A percentile compares a stretch with the other conserved stretches of the same genome.
Conservation (phyloP, 371 early-diverging fungal species). For the Mortierella polycephala region DNA sequence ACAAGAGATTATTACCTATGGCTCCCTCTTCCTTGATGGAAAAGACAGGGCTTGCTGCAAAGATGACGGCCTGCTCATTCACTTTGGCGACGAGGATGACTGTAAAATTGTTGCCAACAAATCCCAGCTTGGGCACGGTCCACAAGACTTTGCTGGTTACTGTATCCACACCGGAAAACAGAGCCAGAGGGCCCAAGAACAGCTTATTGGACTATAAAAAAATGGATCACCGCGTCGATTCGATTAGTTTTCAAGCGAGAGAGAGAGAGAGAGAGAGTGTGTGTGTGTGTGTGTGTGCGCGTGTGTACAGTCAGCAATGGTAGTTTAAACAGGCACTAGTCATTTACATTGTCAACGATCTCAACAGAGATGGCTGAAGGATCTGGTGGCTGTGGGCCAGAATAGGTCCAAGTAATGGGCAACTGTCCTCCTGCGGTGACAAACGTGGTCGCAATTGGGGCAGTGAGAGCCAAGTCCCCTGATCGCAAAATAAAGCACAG, state of each 20-base stretch:
- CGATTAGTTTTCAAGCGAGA: background rate
- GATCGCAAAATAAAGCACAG: background rate
- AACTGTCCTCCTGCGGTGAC: conserved; percentile 17
- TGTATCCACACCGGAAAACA: conserved; percentile 35
- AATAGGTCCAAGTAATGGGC: conserved; percentile 30
- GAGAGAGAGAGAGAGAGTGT: background rate
- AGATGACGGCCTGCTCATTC: conserved; percentile 18
- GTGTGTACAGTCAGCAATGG: too few species aligned
- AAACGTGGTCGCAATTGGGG: conserved; percentile 31
- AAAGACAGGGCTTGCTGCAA: conserved; percentile 25
- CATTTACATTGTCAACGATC: conserved; percentile 41
- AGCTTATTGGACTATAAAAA: conserved; percentile 26
- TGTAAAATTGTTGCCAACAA: conserved; percentile 31
- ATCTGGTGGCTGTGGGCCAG: conserved; percentile 15
- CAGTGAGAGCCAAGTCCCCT: conserved; percentile 24
- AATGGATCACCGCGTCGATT: background rate
- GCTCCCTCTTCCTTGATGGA: conserved; percentile 32
- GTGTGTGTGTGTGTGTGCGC: background rate
- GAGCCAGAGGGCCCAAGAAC: conserved; percentile 38
- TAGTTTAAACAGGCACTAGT: background rate
- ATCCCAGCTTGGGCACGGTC: conserved; percentile 39
- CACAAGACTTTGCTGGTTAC: conserved; percentile 15
- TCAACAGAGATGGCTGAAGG: conserved; percentile 46
- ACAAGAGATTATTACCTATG: conserved; percentile 15
- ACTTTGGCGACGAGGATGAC: conserved; percentile 29